phyloP scores from a whole-genome alignment of 495 filamentous ascomycete species.

The Daldinia vernicosa region DNA sequence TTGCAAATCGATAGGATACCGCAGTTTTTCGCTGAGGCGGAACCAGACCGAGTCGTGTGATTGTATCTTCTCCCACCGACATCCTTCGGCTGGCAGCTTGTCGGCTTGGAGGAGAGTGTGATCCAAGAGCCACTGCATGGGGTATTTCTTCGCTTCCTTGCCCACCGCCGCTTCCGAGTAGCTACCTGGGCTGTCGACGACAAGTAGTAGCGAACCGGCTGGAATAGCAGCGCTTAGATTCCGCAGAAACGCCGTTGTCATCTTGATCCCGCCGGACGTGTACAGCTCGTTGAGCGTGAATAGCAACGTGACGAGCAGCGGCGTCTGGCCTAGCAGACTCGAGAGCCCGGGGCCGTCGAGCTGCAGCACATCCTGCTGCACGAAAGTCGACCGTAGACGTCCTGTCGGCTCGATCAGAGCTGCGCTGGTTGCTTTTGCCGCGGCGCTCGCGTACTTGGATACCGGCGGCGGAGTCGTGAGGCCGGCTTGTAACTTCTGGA shows the following conservation, averaged over 20 bases:
- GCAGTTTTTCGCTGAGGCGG: conserved; percentile 69
- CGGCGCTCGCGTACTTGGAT: conserved; percentile 65
- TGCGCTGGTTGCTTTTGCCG: conserved; percentile 55
- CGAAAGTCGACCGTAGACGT: conserved; percentile 60
- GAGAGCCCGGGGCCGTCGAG: conserved; percentile 55
- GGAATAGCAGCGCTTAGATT: conserved; percentile 64
- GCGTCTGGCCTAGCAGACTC: conserved; percentile 28
- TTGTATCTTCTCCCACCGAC: conserved; percentile 74
- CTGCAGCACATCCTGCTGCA: conserved; percentile 69
- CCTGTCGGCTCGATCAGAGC: conserved; percentile 50
- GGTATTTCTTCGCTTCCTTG: conserved; percentile 73
- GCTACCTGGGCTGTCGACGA: conserved; percentile 91
- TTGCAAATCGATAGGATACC: conserved; percentile 86
- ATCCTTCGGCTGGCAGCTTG: conserved; percentile 34
- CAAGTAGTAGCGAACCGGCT: conserved; percentile 73
- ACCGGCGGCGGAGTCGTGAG: conserved; percentile 59
- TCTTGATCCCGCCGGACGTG: conserved; percentile 70
- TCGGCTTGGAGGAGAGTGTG: conserved; percentile 70
- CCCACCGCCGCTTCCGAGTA: conserved; percentile 82
- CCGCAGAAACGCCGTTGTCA: conserved; percentile 78
- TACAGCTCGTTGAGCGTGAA: conserved; percentile 99
- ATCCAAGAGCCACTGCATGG: conserved; percentile 93
- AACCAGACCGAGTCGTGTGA: conserved; percentile 86
- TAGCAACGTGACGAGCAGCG: conserved; percentile 77
- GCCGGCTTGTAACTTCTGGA: conserved; percentile 58